A percentile compares a stretch with the other conserved stretches of the same genome.
Conservation (phyloP, 1,284 basidiomycete species). For the Anthracocystis panici-leucophaei region DNA sequence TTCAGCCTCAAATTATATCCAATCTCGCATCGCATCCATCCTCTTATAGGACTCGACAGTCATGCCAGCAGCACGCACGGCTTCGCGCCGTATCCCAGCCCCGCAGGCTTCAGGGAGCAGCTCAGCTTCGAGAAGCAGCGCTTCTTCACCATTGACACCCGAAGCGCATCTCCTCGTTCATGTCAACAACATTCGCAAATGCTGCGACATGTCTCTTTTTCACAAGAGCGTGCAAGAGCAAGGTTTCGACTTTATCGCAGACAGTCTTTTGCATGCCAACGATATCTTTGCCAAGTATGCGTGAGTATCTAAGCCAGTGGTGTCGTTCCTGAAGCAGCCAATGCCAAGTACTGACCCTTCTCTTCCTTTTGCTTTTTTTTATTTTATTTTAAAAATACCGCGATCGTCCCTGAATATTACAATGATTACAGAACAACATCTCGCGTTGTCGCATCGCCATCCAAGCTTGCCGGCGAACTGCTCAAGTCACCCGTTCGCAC, state of each 20-base stretch:
- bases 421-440: constrained; percentile 32
- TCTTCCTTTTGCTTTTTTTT: too few species aligned
- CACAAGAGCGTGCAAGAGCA: constrained; percentile 33
- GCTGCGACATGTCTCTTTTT: constrained; percentile 54
- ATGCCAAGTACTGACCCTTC: neutral
- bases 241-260: constrained; percentile 48
- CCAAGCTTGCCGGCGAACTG: constrained; percentile 55
- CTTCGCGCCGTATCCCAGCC: constrained; percentile 39
- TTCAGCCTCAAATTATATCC: too few species aligned
- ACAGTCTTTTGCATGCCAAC: constrained; percentile 48
- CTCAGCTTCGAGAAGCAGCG: constrained; percentile 28
- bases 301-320: constrained; percentile 22
- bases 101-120: constrained; percentile 15
- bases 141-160: constrained; percentile 25
- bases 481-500: constrained; percentile 56
- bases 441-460: constrained; percentile 35
- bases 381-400: too few species aligned
- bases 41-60: neutral
- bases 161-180: constrained; percentile 41
- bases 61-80: constrained; percentile 36
- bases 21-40: neutral
- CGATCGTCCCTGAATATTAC: neutral
- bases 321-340: neutral
- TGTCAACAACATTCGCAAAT: constrained; percentile 56
- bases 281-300: constrained; percentile 50